phyloP scores from a whole-genome alignment of 352 stramenopile species.

The Phytophthora pluvialis region DNA sequence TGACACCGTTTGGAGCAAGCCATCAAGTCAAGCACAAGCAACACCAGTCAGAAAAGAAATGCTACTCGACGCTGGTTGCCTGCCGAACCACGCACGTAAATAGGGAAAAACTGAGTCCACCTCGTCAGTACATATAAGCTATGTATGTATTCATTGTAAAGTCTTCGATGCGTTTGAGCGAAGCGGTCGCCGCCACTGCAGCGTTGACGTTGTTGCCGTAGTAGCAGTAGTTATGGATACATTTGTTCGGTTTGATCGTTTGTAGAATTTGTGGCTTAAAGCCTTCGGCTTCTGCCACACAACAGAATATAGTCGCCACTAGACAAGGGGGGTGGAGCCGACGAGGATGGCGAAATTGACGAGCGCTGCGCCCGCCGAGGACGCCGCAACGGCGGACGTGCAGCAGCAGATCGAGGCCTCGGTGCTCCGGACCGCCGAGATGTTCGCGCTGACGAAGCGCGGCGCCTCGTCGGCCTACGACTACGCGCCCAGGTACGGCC shows the following conservation, averaged over 20 bases:
- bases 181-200: too few relatives aligned
- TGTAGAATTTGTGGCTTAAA: not conserved
- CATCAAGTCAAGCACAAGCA: constrained; percentile 1
- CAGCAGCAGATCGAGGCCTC: constrained; percentile 64
- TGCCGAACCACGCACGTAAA: constrained; percentile 10
- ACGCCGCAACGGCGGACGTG: constrained; percentile 13
- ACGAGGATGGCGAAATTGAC: constrained; percentile 13
- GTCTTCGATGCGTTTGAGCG: not conserved
- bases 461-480: constrained; percentile 48
- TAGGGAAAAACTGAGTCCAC: constrained; percentile 24
- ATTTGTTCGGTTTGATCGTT: not conserved
- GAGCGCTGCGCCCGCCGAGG: constrained; percentile 4
- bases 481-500: constrained; percentile 61
- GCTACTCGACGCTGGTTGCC: not conserved
- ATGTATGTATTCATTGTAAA: constrained; percentile 9
- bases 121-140: constrained; percentile 24
- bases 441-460: constrained; percentile 78
- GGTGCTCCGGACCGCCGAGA: constrained; percentile 68
- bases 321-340: not conserved
- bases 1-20: constrained; percentile 1
- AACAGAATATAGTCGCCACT: not conserved
- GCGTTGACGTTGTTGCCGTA: too few relatives aligned
- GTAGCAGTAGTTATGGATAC: too few relatives aligned
- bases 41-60: constrained; percentile 7
- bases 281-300: constrained; percentile 1